Percentiles rank a stretch among this genome's conserved stretches.
Evolutionary conservation across 768 basidiomycete species (phyloP).

Genomic region (Rhizopogon vesiculosus): DNA sequence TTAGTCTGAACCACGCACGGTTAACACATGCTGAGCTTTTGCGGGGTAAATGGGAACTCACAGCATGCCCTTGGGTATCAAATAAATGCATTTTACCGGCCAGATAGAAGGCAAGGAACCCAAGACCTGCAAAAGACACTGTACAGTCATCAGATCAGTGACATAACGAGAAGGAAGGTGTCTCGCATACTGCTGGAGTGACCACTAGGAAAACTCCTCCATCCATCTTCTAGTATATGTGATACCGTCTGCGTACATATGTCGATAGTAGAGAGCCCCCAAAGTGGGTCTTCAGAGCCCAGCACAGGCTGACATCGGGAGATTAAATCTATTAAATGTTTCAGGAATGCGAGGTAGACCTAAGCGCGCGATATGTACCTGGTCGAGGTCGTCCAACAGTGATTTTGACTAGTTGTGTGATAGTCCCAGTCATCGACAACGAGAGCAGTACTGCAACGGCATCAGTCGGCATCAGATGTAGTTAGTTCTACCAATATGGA

Average conservation of each 20-base stretch:
- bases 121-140: slow-evolving; percentile 93
- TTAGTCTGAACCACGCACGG: slow-evolving; percentile 41
- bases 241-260: slow-evolving; percentile 74
- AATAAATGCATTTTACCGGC: slow-evolving; percentile 90
- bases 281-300: slow-evolving; percentile 63
- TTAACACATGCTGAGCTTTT: not conserved
- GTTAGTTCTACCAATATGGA: not conserved
- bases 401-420: slow-evolving; percentile 82
- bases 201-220: slow-evolving; percentile 88
- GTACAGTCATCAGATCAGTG: not conserved
- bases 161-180: not conserved
- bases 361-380: slow-evolving; percentile 34
- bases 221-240: slow-evolving; percentile 67
- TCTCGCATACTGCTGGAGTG: slow-evolving; percentile 72
- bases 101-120: slow-evolving; percentile 83
- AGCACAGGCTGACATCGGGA: slow-evolving; percentile 55
- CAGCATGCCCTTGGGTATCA: slow-evolving; percentile 70
- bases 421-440: slow-evolving; percentile 65
- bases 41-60: slow-evolving; percentile 26
- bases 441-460: slow-evolving; percentile 54
- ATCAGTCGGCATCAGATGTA: not conserved
- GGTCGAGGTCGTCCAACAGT: slow-evolving; percentile 88
- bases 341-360: not conserved
- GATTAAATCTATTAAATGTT: slow-evolving; percentile 16
- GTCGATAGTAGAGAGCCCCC: slow-evolving; percentile 61